A percentile compares a stretch with the other conserved stretches of the same genome.
Evolutionary conservation across 2,329 filamentous ascomycete genomes (phyloP).

Genomic region (Cadophora luteo-olivacea): DNA sequence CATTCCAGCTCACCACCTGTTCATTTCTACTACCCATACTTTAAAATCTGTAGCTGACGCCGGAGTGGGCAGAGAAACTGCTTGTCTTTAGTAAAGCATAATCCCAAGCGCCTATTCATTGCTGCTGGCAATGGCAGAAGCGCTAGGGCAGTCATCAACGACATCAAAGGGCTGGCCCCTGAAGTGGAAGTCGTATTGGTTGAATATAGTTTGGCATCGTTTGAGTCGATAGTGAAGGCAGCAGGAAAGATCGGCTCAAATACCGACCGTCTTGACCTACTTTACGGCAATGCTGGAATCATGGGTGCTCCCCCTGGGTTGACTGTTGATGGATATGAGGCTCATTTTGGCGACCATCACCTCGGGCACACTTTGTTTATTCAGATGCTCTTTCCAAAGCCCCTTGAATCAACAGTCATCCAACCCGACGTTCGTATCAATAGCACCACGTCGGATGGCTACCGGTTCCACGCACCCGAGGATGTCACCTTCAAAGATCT

Average conservation of each 20-base stretch:
- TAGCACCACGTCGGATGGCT: slow-evolving; percentile 33
- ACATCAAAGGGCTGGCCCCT: slow-evolving; percentile 21
- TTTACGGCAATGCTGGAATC: slow-evolving; percentile 47
- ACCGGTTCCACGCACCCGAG: slow-evolving; percentile 15
- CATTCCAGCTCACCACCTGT: slow-evolving; percentile 38
- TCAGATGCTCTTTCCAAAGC: slow-evolving; percentile 23
- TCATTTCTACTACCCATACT: too few species aligned
- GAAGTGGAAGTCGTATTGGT: slow-evolving; percentile 24
- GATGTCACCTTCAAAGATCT: slow-evolving; percentile 43
- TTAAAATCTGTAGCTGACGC: slow-evolving; percentile 31
- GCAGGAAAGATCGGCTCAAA: slow-evolving; percentile 47
- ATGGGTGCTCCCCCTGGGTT: slow-evolving; percentile 37
- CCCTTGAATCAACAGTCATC: slow-evolving; percentile 30
- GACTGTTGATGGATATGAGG: slow-evolving; percentile 42
- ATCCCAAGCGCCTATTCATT: slow-evolving; percentile 46
- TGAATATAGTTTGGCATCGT: slow-evolving; percentile 49
- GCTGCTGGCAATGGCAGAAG: slow-evolving; percentile 48
- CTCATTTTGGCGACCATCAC: slow-evolving; percentile 39
- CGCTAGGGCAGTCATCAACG: slow-evolving; percentile 38
- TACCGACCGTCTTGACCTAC: slow-evolving; percentile 49
- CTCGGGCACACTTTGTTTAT: slow-evolving; percentile 31
- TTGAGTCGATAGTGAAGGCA: slow-evolving; percentile 51
- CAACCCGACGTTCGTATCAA: slow-evolving; percentile 24
- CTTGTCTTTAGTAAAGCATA: slow-evolving; percentile 48
- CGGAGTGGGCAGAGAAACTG: slow-evolving; percentile 54